Percentiles rank a stretch among this genome's conserved stretches.
phyloP scores from a whole-genome alignment of 352 stramenopile species.

The Pythium oligandrum region DNA sequence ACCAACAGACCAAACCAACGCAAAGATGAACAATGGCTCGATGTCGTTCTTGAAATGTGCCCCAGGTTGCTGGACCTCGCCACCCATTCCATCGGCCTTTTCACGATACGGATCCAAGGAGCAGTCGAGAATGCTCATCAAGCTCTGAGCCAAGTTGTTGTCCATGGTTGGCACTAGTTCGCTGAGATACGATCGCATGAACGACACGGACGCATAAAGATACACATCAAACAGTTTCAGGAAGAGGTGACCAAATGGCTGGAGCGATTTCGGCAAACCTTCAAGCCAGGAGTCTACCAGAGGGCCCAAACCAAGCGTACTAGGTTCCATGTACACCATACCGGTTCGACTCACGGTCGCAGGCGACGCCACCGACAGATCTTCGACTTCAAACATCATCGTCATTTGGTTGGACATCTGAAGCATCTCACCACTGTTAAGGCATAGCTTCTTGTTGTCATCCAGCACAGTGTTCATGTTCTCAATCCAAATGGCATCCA shows the following conservation, averaged over 20 bases:
- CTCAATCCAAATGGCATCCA: conserved; percentile 96
- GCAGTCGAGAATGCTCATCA: conserved; percentile 93
- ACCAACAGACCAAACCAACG: conserved; percentile 90
- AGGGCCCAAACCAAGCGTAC: conserved; percentile 82
- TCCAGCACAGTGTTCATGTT: conserved; percentile 97
- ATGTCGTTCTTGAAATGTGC: conserved; percentile 75
- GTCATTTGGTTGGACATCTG: conserved; percentile 95
- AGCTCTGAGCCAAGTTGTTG: conserved; percentile 89
- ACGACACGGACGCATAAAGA: conserved; percentile 81
- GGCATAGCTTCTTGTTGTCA: conserved; percentile 94
- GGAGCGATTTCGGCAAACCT: conserved; percentile 39
- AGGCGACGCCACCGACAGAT: conserved; percentile 91
- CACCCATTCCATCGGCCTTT: conserved; percentile 37
- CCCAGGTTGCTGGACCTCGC: conserved; percentile 36
- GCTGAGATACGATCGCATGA: conserved; percentile 80
- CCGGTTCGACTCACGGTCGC: conserved; percentile 93
- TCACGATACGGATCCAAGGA: conserved; percentile 71
- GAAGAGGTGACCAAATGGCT: conserved; percentile 36
- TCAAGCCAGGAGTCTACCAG: conserved; percentile 91
- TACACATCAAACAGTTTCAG: conserved; percentile 89
- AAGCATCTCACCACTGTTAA: conserved; percentile 93
- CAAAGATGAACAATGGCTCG: conserved; percentile 90
- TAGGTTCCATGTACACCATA: conserved; percentile 97
- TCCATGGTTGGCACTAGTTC: conserved; percentile 92
- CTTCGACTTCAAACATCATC: conserved; percentile 98